These are phyloP conservation scores for Brettanomyces naardenensis DNA, from an alignment of 805 yeast genomes.

Conservation along the genomic window DNA sequence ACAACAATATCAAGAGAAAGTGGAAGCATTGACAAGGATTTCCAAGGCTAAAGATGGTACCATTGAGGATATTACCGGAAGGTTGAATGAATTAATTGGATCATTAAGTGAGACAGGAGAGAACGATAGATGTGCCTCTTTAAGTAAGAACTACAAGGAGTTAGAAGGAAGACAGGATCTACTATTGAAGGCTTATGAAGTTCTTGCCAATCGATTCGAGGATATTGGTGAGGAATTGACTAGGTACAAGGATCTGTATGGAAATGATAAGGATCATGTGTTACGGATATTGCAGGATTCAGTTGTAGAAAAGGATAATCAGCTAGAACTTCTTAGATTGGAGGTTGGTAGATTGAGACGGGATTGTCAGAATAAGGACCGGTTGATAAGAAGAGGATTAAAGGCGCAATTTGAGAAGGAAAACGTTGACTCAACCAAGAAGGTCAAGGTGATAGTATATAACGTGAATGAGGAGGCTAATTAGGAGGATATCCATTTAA, in stretches of 20 bases:
- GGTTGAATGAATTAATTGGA: neutral
- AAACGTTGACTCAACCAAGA: neutral
- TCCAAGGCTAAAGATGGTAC: neutral
- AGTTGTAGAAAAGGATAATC: conserved; percentile 7
- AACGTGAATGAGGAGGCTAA: neutral
- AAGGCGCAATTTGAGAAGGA: neutral
- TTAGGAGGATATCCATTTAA: no score
- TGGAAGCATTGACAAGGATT: neutral
- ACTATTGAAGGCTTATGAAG: conserved; percentile 8
- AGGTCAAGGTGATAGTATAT: neutral
- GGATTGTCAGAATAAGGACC: conserved; percentile 1
- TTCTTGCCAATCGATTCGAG: conserved; percentile 8
- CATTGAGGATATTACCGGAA: neutral
- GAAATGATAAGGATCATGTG: neutral
- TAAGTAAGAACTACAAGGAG: conserved; percentile 5
- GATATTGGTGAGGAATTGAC: conserved; percentile 6
- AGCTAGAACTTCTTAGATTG: conserved; percentile 4
- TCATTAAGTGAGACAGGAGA: neutral
- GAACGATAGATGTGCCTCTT: neutral
- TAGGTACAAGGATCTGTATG: conserved; percentile 5
- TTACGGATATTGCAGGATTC: conserved; percentile 4
- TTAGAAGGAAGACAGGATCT: conserved; percentile 6
- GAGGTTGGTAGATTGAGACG: neutral
- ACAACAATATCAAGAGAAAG: conserved; percentile 6
- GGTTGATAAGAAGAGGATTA: neutral